Conservation (phyloP, 306 rosid genomes). For the Mimosa bimucronata region DNA sequence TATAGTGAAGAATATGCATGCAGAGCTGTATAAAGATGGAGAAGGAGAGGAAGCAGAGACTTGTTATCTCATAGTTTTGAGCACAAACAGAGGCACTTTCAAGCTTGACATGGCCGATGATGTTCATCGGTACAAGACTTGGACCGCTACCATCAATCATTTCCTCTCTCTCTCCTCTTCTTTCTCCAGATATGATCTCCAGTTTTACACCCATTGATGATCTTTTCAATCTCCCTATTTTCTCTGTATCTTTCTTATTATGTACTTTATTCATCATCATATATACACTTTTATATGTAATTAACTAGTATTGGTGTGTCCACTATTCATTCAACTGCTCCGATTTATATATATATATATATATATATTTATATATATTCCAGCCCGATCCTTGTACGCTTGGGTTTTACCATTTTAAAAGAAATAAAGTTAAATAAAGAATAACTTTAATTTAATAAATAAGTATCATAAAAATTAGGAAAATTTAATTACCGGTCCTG, state of each 20-base stretch:
- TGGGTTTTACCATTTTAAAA: too few relatives aligned
- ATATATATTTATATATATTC: too few relatives aligned
- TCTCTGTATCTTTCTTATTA: constrained; percentile 12
- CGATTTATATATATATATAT: too few relatives aligned
- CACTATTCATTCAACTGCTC: neutral
- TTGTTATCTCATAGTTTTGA: constrained; percentile 73
- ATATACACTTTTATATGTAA: constrained; percentile 25
- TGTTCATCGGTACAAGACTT: constrained; percentile 66
- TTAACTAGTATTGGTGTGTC: neutral
- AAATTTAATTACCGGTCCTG: too few relatives aligned
- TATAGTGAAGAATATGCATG: constrained; percentile 64
- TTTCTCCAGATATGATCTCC: constrained; percentile 57
- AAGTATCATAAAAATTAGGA: too few relatives aligned
- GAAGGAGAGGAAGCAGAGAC: constrained; percentile 60
- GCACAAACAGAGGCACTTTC: constrained; percentile 76
- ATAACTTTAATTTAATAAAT: too few relatives aligned
- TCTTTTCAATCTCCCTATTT: constrained; percentile 28
- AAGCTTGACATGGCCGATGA: constrained; percentile 88
- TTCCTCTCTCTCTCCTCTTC: constrained; percentile 76
- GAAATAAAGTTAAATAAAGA: too few relatives aligned
- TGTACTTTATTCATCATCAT: neutral
- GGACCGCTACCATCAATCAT: constrained; percentile 77
- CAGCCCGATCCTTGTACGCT: too few relatives aligned
- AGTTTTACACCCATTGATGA: constrained; percentile 37
- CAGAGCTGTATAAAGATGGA: constrained; percentile 73